These are phyloP conservation scores for Malus sylvestris DNA, from an alignment of 306 rosid species.

Conservation along the genomic window DNA sequence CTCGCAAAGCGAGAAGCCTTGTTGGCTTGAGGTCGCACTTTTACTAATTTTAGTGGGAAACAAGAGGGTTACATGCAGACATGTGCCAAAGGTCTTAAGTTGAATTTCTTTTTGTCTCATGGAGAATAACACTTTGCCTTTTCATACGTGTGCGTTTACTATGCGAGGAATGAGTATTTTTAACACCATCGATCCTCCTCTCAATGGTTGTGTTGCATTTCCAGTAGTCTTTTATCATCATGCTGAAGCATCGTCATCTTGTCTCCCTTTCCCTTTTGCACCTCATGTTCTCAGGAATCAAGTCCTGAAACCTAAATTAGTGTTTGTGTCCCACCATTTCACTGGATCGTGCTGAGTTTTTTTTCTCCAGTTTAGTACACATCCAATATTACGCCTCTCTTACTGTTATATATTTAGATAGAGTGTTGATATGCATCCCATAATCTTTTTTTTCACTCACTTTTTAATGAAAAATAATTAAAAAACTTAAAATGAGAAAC, in stretches of 20 bases:
- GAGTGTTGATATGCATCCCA: too few relatives aligned
- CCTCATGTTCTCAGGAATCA: not conserved
- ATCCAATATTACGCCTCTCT: not conserved
- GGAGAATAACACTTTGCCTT: not conserved
- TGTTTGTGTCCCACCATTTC: not conserved
- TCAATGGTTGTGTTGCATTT: not conserved
- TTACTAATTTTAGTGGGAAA: not conserved
- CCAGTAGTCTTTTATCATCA: not conserved
- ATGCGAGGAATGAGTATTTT: not conserved
- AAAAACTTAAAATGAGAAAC: too few relatives aligned
- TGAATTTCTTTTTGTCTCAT: not conserved
- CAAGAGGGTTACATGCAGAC: not conserved
- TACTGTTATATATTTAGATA: not conserved
- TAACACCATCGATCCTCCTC: not conserved
- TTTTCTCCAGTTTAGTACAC: not conserved
- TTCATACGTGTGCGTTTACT: not conserved
- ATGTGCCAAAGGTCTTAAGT: not conserved
- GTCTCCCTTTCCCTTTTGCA: not conserved
- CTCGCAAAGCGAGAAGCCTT: fast-evolving
- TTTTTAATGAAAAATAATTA: too few relatives aligned
- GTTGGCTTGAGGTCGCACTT: too few relatives aligned
- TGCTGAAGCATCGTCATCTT: not conserved
- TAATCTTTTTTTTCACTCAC: too few relatives aligned
- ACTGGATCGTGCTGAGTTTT: not conserved
- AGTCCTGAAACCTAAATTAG: not conserved